A percentile compares a stretch with the other conserved stretches of the same genome.
These are phyloP conservation scores for Fusarium sulawesiense DNA, from an alignment of 2,329 filamentous ascomycete species.

Conservation along the genomic window DNA sequence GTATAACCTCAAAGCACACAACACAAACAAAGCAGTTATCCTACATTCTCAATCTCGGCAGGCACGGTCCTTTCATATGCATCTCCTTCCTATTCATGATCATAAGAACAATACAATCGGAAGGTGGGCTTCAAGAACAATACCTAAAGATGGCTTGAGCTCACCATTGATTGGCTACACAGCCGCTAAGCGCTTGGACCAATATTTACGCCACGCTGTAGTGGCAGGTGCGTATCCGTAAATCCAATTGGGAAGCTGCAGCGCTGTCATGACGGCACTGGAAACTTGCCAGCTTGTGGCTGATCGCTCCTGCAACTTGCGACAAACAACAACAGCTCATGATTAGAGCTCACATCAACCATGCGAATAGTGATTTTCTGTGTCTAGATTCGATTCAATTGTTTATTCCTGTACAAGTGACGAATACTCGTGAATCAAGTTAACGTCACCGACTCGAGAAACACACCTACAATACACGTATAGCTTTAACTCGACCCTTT, in stretches of 20 bases:
- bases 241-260: background rate
- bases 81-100: conserved; percentile 23
- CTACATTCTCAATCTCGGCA: conserved; percentile 12
- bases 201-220: conserved; percentile 22
- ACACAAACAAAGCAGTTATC: conserved; percentile 11
- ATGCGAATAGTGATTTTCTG: conserved; percentile 2
- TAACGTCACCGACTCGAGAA: conserved; percentile 2
- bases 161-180: conserved; percentile 36
- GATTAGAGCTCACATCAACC: conserved; percentile 3
- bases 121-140: conserved; percentile 6
- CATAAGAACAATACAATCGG: conserved; percentile 38
- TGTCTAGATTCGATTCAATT: background rate
- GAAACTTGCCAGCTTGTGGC: conserved; percentile 45
- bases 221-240: conserved; percentile 9
- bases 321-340: conserved; percentile 37
- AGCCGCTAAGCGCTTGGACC: conserved; percentile 36
- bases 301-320: conserved; percentile 31
- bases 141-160: conserved; percentile 22
- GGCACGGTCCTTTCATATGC: conserved; percentile 16
- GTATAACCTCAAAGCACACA: conserved; percentile 4
- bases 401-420: background rate
- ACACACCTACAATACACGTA: conserved; percentile 8
- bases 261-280: conserved; percentile 35
- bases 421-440: background rate
- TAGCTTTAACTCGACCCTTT: conserved; percentile 23